Conservation (phyloP, 352 stramenopile genomes). For the Pythium biforme region DNA sequence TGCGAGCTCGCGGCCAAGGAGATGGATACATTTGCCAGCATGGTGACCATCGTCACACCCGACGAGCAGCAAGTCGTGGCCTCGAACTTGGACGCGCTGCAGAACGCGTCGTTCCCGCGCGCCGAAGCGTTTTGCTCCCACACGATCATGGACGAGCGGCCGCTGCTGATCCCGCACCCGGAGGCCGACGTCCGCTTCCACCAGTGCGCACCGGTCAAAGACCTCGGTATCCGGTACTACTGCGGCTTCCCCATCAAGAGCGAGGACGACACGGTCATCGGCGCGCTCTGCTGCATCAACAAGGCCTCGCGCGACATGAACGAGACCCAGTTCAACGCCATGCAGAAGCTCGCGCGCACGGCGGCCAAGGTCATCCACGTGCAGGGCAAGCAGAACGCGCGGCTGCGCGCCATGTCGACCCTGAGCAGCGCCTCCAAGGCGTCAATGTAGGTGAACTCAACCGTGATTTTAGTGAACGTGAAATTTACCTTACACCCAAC, state of each 20-base stretch:
- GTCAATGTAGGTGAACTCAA: too few relatives aligned
- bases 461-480: too few relatives aligned
- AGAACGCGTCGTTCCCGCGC: too few relatives aligned
- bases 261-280: constrained; percentile 47
- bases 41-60: constrained; percentile 54
- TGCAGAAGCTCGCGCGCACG: constrained; percentile 42
- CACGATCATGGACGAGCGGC: constrained; percentile 54
- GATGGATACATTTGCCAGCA: constrained; percentile 44
- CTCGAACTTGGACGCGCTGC: too few relatives aligned
- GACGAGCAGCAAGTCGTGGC: constrained; percentile 45
- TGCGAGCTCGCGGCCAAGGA: constrained; percentile 54
- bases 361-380: constrained; percentile 21
- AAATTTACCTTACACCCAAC: too few relatives aligned
- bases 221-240: constrained; percentile 52
- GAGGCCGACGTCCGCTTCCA: constrained; percentile 65
- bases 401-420: too few relatives aligned
- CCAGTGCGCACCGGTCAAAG: constrained; percentile 20
- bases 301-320: constrained; percentile 42
- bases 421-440: too few relatives aligned
- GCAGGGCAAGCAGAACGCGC: constrained; percentile 5
- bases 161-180: constrained; percentile 53
- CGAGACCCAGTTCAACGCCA: constrained; percentile 50
- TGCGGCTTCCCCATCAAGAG: constrained; percentile 55
- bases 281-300: constrained; percentile 60
- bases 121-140: constrained; percentile 45